Evolutionary conservation across 192 early-diverging fungal genomes (phyloP), one percentile per base, ranked within the genome.

Genomic region (Phlyctochytrium planicorne): DNA sequence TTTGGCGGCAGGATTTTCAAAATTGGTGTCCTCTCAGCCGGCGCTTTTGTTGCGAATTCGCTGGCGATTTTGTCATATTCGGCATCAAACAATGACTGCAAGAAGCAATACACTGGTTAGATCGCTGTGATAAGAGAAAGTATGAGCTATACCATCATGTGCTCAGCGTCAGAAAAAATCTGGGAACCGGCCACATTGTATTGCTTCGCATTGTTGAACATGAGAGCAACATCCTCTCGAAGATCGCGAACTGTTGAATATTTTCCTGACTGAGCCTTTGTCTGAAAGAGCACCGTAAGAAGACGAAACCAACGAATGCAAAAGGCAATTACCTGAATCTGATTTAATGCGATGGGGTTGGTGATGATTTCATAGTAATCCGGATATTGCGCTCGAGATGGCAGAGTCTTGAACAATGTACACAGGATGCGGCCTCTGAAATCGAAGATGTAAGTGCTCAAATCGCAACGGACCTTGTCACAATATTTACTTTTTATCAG

Each of bases 191-290:
- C 82, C 62, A 87, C 89, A 74, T 97, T 97, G 76, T 93, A 98
- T 35, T 84, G 87, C 69, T 88, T 94, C 14, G 95, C 95, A 67
- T 98, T 98, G 63, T 90, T 82, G 71, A 96, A 95, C 77, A 97
- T 86, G 59, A 87, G 74, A 30, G 82, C 74, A 67, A 96, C 83
- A 74, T 98, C 97, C n/a, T 77, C 74, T 76, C 86, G 82, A 67
- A 96, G 93, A 24, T 84, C 81, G 12, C 85, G 78, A 50, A 94
- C 73, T 23, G 81, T 82, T 52, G 75, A 72, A 70, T 96, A 96
- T 47, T 80, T 83, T 37, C 77, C 66, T 24, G 59, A 68, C 12
- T 83, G 75, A 33, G 94, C 88, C 60, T 86, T 84, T 20, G 75
- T 73, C 80, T 91, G 75, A 61, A 83, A 25, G n/a, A 4, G 1